Percentiles rank a stretch among this genome's conserved stretches.
phyloP scores from a whole-genome alignment of 371 early-diverging fungal species.

The Choanephora cucurbitarum region DNA sequence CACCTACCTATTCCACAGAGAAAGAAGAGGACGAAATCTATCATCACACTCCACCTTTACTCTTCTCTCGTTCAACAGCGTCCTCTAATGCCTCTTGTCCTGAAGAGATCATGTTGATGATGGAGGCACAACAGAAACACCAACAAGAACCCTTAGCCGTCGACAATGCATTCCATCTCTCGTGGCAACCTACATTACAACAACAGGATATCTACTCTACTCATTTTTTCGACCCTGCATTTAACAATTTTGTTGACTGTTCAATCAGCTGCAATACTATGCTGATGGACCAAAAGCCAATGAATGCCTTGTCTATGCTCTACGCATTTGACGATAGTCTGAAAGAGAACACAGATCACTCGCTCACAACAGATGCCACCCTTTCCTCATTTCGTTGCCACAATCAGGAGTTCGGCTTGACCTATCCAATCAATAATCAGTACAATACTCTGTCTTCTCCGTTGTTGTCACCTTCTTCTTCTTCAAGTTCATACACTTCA shows the following conservation, averaged over 20 bases:
- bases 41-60: constrained; percentile 20
- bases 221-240: too few relatives aligned
- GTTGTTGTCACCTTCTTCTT: constrained; percentile 37
- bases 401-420: too few relatives aligned
- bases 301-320: too few relatives aligned
- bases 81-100: constrained; percentile 19
- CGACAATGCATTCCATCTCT: constrained; percentile 13
- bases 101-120: constrained; percentile 22
- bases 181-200: constrained; percentile 13
- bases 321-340: too few relatives aligned
- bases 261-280: too few relatives aligned
- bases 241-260: too few relatives aligned
- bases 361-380: too few relatives aligned
- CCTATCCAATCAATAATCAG: too few relatives aligned
- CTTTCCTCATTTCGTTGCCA: too few relatives aligned
- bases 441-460: constrained; percentile 16
- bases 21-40: constrained; percentile 14
- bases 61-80: constrained; percentile 18
- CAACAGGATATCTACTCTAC: constrained; percentile 4
- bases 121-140: constrained; percentile 10
- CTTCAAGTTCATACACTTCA: constrained; percentile 29
- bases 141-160: constrained; percentile 14
- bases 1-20: constrained; percentile 29
- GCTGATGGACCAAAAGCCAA: too few relatives aligned
- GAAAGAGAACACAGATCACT: too few relatives aligned